phyloP scores from a whole-genome alignment of 164 flowering plant genomes.

The Chimonanthus salicifolius region DNA sequence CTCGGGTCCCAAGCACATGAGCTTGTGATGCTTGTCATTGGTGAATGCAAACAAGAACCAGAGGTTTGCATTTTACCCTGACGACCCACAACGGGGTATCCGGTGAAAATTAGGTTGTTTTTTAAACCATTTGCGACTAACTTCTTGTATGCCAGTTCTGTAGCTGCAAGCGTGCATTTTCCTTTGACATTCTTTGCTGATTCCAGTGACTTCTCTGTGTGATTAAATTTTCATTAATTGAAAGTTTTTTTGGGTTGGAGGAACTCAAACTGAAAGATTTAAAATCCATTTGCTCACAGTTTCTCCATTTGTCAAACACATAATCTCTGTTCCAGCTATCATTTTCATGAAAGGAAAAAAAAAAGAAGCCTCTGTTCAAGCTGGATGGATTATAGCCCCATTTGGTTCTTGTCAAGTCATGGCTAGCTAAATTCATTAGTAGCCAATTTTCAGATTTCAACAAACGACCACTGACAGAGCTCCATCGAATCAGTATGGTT shows the following conservation, averaged over 20 bases:
- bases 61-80: constrained; percentile 82
- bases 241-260: no score
- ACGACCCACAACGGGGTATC: constrained; percentile 81
- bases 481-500: background rate
- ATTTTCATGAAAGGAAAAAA: no score
- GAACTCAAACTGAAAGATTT: no score
- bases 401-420: no score
- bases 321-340: no score
- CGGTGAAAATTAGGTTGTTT: constrained; percentile 63
- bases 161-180: constrained; percentile 58
- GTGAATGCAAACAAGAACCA: constrained; percentile 73
- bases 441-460: no score
- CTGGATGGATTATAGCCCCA: no score
- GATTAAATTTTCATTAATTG: background rate
- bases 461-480: background rate
- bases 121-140: constrained; percentile 65
- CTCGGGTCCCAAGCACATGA: constrained; percentile 91
- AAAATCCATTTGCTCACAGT: no score
- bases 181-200: constrained; percentile 35
- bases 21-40: constrained; percentile 13
- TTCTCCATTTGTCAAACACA: no score
- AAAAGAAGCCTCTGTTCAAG: no score
- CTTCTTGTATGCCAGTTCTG: constrained; percentile 49
- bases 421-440: no score
- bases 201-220: constrained; percentile 69